Conservation (phyloP, 2,329 filamentous ascomycete species). For the Stylonectria norvegica region DNA sequence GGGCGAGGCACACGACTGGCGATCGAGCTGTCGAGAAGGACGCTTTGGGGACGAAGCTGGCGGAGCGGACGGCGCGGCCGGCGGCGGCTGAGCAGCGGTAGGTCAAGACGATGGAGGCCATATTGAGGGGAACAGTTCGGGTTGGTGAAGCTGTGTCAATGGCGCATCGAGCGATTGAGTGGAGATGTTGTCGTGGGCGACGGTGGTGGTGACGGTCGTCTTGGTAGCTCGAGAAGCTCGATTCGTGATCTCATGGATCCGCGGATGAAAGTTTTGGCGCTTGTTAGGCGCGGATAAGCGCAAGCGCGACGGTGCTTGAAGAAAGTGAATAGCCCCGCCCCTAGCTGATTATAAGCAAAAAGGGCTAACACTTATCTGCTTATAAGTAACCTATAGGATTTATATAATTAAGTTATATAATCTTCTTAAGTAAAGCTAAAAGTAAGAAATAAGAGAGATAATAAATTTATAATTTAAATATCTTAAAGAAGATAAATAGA, state of each 20-base stretch:
- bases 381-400: no score
- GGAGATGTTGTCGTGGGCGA: constrained; percentile 18
- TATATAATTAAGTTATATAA: no score
- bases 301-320: constrained; percentile 6
- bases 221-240: constrained; percentile 12
- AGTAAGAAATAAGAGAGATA: no score
- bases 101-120: constrained; percentile 33
- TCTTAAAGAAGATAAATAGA: no score
- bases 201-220: constrained; percentile 16
- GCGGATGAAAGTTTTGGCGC: constrained; percentile 20
- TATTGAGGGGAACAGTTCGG: constrained; percentile 7
- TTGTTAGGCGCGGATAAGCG: constrained; percentile 23
- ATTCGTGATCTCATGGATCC: constrained; percentile 27
- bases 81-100: constrained; percentile 27
- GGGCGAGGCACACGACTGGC: constrained; percentile 20
- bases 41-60: constrained; percentile 27
- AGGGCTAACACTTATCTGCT: no score
- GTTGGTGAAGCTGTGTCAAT: constrained; percentile 1
- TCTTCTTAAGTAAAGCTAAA: no score
- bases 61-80: constrained; percentile 9
- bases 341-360: no score
- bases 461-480: background rate
- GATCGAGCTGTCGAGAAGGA: constrained; percentile 27
- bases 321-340: no score
- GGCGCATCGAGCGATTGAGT: constrained; percentile 11